Evolutionary conservation across 345 rosid genomes (phyloP).

Genomic region (Toxicodendron radicans): DNA sequence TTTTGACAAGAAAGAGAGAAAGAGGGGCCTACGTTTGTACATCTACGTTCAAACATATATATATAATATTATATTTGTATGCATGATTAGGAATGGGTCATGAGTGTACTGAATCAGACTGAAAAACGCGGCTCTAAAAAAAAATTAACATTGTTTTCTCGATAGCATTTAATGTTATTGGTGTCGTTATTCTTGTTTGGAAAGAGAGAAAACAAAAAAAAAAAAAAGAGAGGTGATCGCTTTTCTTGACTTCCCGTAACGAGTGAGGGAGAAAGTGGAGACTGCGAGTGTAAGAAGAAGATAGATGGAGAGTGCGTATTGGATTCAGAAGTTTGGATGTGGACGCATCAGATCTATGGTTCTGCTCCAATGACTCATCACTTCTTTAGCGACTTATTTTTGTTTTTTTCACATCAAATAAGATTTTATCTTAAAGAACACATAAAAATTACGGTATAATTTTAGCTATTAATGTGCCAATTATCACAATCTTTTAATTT

Average conservation of each 20-base stretch:
- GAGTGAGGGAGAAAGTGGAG: slow-evolving; percentile 31
- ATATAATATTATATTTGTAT: not conserved
- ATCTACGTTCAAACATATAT: not conserved
- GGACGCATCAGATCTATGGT: slow-evolving; percentile 65
- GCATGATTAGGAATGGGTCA: slow-evolving; percentile 37
- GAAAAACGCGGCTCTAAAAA: slow-evolving; percentile 40
- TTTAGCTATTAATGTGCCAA: no score
- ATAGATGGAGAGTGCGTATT: slow-evolving; percentile 17
- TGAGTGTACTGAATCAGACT: slow-evolving; percentile 47
- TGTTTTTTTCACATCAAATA: slow-evolving; percentile 13
- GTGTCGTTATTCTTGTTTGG: not conserved
- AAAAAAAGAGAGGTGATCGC: not conserved
- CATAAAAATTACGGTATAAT: no score
- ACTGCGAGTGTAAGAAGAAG: slow-evolving; percentile 11
- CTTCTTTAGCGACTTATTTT: slow-evolving; percentile 29
- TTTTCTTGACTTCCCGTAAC: slow-evolving; percentile 13
- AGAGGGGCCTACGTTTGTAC: not conserved
- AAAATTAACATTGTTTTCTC: slow-evolving; percentile 22
- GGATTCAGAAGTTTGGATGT: slow-evolving; percentile 43
- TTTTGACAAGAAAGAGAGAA: slow-evolving; percentile 34
- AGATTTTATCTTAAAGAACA: no score
- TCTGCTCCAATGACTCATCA: slow-evolving; percentile 38
- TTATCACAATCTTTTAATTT: no score
- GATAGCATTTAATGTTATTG: slow-evolving; percentile 14
- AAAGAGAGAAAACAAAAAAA: not conserved